Conservation (phyloP, 192 early-diverging fungal species). For the Chytriomyces sp. region DNA sequence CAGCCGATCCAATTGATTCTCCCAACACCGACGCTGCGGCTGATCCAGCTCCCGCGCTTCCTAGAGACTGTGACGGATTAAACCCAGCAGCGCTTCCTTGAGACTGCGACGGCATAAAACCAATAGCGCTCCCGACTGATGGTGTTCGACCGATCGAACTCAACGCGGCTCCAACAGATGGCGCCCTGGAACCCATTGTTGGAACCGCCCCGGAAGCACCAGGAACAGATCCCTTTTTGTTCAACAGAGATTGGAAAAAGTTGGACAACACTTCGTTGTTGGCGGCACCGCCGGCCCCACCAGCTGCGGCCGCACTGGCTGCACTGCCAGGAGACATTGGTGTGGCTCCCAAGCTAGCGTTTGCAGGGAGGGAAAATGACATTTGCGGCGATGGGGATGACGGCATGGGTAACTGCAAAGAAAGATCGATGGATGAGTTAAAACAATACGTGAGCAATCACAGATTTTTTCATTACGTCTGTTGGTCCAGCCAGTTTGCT, state of each 20-base stretch:
- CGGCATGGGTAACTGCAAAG: neutral
- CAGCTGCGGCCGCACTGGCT: neutral
- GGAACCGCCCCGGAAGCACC: neutral
- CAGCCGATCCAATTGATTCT: no score
- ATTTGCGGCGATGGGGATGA: neutral
- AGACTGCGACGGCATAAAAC: no score
- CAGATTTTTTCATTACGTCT: neutral
- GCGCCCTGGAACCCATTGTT: neutral
- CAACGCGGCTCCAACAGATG: neutral
- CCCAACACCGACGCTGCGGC: no score
- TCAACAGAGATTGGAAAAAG: constrained; percentile 84
- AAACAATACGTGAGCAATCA: neutral
- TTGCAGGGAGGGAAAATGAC: neutral
- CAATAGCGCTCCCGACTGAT: neutral
- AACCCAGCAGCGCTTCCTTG: no score
- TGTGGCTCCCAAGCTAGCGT: neutral
- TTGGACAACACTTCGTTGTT: constrained; percentile 83
- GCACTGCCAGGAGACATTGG: neutral
- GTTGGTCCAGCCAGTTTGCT: neutral
- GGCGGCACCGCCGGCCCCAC: constrained; percentile 24
- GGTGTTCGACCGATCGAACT: neutral
- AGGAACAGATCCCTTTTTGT: constrained; percentile 17
- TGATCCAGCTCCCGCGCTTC: no score
- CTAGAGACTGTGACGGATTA: no score
- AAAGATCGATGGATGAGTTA: no score